Percentiles rank a stretch among this genome's conserved stretches.
Conservation (phyloP, 768 basidiomycete species). For the Lepiota brunneoincarnata region DNA sequence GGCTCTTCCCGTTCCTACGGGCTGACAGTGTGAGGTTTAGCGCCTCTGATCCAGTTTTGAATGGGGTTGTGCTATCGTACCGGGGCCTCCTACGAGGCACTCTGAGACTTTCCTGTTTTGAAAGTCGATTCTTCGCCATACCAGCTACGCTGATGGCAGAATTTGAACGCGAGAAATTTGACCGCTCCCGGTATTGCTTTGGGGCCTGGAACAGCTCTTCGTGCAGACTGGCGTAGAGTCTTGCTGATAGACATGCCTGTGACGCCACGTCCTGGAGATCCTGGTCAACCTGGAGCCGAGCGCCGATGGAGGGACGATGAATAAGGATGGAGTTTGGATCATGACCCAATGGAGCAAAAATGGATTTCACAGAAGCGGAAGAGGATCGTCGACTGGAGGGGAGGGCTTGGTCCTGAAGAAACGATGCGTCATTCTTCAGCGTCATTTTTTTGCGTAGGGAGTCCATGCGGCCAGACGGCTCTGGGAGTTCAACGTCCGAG, state of each 20-base stretch:
- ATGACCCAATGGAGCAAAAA: slow-evolving; percentile 49
- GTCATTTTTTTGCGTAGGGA: slow-evolving; percentile 27
- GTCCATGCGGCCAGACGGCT: slow-evolving; percentile 32
- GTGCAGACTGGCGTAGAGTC: slow-evolving; percentile 59
- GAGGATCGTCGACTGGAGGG: slow-evolving; percentile 57
- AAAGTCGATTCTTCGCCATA: slow-evolving; percentile 60
- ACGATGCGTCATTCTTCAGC: slow-evolving; percentile 22
- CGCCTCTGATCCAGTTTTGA: slow-evolving; percentile 24
- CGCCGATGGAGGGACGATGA: slow-evolving; percentile 61
- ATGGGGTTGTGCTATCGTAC: slow-evolving; percentile 32
- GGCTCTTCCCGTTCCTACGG: slow-evolving; percentile 30
- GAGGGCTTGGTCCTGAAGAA: slow-evolving; percentile 22
- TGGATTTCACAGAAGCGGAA: slow-evolving; percentile 58
- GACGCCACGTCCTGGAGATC: slow-evolving; percentile 82
- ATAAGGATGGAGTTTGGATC: slow-evolving; percentile 63
- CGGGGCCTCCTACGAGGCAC: slow-evolving; percentile 55
- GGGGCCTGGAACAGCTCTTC: slow-evolving; percentile 60
- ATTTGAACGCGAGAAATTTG: slow-evolving; percentile 49
- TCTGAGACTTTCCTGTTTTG: slow-evolving; percentile 68
- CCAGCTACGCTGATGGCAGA: slow-evolving; percentile 61
- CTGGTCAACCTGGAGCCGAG: slow-evolving; percentile 72
- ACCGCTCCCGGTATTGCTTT: slow-evolving; percentile 31
- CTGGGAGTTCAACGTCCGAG: slow-evolving; percentile 30
- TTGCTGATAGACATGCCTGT: slow-evolving; percentile 62
- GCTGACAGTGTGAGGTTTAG: slow-evolving; percentile 19